Percentiles rank a stretch among this genome's conserved stretches.
These are phyloP conservation scores for Trypanosoma cruzi DNA, from an alignment of 208 protist species.

Conservation along the genomic window DNA sequence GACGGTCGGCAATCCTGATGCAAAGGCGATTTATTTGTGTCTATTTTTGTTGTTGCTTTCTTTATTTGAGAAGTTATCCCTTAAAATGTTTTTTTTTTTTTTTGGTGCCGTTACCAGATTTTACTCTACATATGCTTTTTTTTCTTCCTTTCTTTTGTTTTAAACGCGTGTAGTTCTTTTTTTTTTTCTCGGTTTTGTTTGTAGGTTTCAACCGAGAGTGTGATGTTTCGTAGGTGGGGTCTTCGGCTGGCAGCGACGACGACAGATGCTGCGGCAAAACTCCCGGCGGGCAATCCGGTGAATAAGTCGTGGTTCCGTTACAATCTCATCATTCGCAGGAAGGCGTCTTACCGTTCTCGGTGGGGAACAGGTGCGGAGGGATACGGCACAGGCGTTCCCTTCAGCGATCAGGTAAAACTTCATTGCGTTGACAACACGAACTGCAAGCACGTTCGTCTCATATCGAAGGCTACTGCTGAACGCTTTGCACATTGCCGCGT, in stretches of 20 bases:
- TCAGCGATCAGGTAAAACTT: constrained; percentile 90
- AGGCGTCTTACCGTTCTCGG: constrained; percentile 80
- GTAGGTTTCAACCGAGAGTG: constrained; percentile 14
- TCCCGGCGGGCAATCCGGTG: constrained; percentile 83
- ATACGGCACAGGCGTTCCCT: constrained; percentile 76
- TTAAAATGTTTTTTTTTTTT: constrained; percentile 1
- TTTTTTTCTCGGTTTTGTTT: constrained; percentile 12
- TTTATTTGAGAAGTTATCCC: constrained; percentile 1
- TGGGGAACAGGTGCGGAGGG: constrained; percentile 89
- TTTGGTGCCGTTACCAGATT: too few species aligned
- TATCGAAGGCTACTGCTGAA: constrained; percentile 83
- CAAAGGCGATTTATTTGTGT: neutral
- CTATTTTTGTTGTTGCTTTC: constrained; percentile 11
- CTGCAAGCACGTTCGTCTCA: constrained; percentile 92
- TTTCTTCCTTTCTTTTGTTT: neutral
- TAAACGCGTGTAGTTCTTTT: neutral
- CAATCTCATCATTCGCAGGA: constrained; percentile 87
- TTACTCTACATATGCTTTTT: neutral
- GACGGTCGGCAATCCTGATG: constrained; percentile 40
- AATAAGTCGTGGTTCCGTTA: constrained; percentile 87
- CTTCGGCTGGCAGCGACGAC: constrained; percentile 44
- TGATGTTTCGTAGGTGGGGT: constrained; percentile 45
- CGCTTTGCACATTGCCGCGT: constrained; percentile 90
- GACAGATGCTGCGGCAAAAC: constrained; percentile 84
- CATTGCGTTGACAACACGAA: constrained; percentile 94